Evolutionary conservation across 768 basidiomycete species (phyloP), one percentile per base, ranked within the genome.

Genomic region (Leccinum barrowsii): DNA sequence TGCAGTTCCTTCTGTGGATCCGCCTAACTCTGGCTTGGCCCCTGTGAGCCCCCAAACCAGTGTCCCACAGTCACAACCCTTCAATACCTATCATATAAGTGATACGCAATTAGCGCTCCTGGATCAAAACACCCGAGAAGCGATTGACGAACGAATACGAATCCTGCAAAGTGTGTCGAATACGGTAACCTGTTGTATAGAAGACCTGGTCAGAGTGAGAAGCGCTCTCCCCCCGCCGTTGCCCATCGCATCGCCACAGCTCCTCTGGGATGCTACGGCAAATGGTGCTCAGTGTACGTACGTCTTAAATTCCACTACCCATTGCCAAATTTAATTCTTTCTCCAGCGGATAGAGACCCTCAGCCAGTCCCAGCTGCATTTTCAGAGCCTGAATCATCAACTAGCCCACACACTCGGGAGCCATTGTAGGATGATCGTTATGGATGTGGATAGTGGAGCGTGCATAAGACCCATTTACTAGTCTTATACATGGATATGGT

Each of bases 111-210:
- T 94, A 12, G 75, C 79, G 17, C 73, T 78, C 19, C 74, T 93
- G 72, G 90, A 93, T 61, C 74, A 65, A 26, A 68, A 87, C 40
- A 92, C 90, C 26, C 78, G 90, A 55, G 89, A 90, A 63, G 88
- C 89, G 6, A 89, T 97, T 51, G 91, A 94, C 63, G 92, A 94
- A 65, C 82, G 92, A 55, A 73, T 98, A 60, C 79, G 85, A 46
- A 80, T 92, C 40, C 74, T 98, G 37, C 87, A 93, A 73, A 82
- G 85, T 17, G 87, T 95, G 40, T 90, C 92, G 40, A 78, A 78
- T 37, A 81, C 85, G 3, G 77, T 94, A n/a, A 84, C 83, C 67
- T 79, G 80, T 19, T 87, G 92, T 65, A 81, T 92, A 55, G 87
- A 90, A 62, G 92, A 97, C 64, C 78, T 97, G 60, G 81, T 87